Base-by-base conservation (phyloP, 768 basidiomycete species). In the Hericium rajendrae region DNA sequence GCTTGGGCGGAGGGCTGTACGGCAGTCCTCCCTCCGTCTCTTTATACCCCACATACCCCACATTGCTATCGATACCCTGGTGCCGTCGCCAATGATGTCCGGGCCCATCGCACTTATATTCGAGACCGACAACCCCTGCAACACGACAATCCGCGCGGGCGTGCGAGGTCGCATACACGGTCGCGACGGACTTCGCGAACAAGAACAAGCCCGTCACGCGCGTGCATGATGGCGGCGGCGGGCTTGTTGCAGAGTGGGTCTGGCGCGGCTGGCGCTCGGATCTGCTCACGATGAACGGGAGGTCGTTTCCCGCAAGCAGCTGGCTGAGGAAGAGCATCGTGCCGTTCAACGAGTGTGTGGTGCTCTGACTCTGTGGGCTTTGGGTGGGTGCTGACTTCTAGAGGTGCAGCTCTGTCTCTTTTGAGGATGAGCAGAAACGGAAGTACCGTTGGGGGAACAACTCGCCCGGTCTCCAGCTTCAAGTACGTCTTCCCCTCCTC, bases 271-370 rank as follows among this genome's bases (percentile, higher is more conserved):
- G 38, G 11, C 62, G 62, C 20, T 58, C 62, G 6, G 62, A 62
- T 52, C n/a, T 61, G 48, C 62, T 62, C 56, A 61, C 54, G 46
- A 51, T 60, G 12, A 38, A 56, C 52, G 54, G 22, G 43, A 57
- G 15, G 26, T 54, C 53, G 12, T 46, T 38, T 38, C 40, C 54
- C 8, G 59, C 60, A 18, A 61, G 62, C n/a, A 40, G 56, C 18
- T 62, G 62, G 62, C 59, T 62, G 40, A 58, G 56, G 48, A 62
- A 61, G 41, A 61, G 59, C 38, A 38, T 62, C 38, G 55, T 62
- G 20, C 62, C 62, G 13, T 62, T 61, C 51, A 54, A 54, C 3
- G 41, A 22, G 41, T 54, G 40, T 28, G 53, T 46, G 53, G 6
- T 52, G 8, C 9, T 38, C n/a, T 9, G 20, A 16, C 9, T 15